phyloP scores from a whole-genome alignment of 2,329 filamentous ascomycete genomes.

The Chrysosporium queenslandicum region DNA sequence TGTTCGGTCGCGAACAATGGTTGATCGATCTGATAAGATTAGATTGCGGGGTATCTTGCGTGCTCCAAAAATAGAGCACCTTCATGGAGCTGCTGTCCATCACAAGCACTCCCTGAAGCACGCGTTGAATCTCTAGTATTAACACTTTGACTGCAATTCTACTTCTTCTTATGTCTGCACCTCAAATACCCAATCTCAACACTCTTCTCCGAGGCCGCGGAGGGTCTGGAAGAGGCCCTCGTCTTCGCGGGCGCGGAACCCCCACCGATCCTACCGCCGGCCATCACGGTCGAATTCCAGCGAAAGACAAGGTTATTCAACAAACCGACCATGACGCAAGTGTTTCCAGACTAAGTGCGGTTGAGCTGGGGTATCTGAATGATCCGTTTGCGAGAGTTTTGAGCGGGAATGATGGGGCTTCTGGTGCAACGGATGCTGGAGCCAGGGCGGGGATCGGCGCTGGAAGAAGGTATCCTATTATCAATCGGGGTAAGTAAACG shows the following conservation, averaged over 20 bases:
- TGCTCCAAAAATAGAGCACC: not conserved
- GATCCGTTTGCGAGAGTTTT: constrained; percentile 70
- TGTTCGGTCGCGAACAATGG: too few relatives aligned
- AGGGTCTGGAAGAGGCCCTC: constrained; percentile 36
- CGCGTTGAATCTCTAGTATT: not conserved
- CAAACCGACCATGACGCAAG: constrained; percentile 87
- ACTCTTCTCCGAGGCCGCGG: constrained; percentile 43
- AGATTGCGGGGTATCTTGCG: not conserved
- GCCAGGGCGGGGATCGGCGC: constrained; percentile 15
- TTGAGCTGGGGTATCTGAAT: constrained; percentile 70
- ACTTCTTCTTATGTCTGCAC: constrained; percentile 50
- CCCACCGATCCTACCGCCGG: constrained; percentile 14
- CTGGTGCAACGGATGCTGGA: not conserved
- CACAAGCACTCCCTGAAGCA: too few relatives aligned
- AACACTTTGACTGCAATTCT: not conserved
- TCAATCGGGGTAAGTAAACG: constrained; percentile 68
- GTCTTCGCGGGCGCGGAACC: constrained; percentile 27
- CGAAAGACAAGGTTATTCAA: constrained; percentile 67
- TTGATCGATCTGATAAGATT: constrained; percentile 1
- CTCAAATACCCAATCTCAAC: constrained; percentile 69
- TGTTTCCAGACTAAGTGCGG: constrained; percentile 77
- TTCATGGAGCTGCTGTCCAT: too few relatives aligned
- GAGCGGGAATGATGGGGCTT: constrained; percentile 38
- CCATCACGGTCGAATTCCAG: constrained; percentile 12
- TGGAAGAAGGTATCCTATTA: constrained; percentile 69